Conservation (phyloP, 768 basidiomycete species). For the Tylopilus plumbeoviolaceoides region DNA sequence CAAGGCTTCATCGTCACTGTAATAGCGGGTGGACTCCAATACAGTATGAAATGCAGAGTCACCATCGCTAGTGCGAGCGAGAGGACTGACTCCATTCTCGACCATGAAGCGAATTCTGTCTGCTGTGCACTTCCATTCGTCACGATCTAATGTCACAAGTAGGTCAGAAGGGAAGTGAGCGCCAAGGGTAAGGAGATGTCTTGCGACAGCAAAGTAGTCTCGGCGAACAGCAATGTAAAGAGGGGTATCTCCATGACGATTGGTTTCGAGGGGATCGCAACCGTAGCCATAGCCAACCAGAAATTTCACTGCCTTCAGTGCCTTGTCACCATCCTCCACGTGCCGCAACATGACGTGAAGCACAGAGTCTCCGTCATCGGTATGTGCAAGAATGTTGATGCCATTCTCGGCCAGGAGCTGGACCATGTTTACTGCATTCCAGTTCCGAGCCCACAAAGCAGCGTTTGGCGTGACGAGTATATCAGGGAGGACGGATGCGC, state of each 20-base stretch:
- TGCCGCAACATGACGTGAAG: not conserved
- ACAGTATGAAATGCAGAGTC: not conserved
- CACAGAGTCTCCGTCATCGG: not conserved
- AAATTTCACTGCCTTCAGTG: not conserved
- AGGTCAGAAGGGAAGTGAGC: not conserved
- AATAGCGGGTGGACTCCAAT: not conserved
- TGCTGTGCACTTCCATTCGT: not conserved
- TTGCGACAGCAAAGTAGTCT: not conserved
- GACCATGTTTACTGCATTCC: not conserved
- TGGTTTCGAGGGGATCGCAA: not conserved
- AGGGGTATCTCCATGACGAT: not conserved
- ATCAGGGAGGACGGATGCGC: too few relatives aligned
- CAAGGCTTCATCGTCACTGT: not conserved
- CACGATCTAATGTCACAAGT: not conserved
- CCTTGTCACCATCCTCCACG: not conserved
- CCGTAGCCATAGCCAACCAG: not conserved
- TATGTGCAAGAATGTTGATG: not conserved
- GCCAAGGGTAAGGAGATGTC: not conserved
- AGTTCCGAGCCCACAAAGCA: too few relatives aligned
- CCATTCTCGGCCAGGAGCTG: not conserved
- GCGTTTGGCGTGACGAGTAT: too few relatives aligned
- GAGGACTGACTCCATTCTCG: not conserved
- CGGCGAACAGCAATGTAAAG: not conserved
- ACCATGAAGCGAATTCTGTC: not conserved
- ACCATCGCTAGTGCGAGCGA: not conserved